A percentile compares a stretch with the other conserved stretches of the same genome.
phyloP scores from a whole-genome alignment of 1,284 basidiomycete species.

The Cutaneotrichosporon arboriforme region DNA sequence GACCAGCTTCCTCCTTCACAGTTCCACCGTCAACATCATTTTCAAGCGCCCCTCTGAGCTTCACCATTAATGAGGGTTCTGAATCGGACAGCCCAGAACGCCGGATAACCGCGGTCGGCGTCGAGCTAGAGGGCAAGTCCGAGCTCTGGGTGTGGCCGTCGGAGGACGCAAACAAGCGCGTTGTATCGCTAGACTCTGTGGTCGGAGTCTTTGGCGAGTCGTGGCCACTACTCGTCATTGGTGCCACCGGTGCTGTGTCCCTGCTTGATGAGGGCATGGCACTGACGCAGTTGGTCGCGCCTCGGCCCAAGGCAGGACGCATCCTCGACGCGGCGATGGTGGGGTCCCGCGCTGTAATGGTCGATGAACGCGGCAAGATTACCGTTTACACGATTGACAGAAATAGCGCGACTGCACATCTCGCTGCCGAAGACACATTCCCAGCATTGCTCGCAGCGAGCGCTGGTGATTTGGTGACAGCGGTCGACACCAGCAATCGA shows the following conservation, averaged over 20 bases:
- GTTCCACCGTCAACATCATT: conserved; percentile 44
- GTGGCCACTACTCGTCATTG: conserved; percentile 17
- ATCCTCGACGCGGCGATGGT: conserved; percentile 5
- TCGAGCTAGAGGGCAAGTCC: conserved; percentile 23
- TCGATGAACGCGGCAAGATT: conserved; percentile 17
- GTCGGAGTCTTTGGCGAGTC: conserved; percentile 7
- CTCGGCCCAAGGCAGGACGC: conserved; percentile 6
- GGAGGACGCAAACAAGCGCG: conserved; percentile 32
- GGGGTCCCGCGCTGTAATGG: conserved; percentile 9
- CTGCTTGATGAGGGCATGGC: conserved; percentile 7
- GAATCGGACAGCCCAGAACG: conserved; percentile 9
- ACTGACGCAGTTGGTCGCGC: not conserved
- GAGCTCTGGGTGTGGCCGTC: conserved; percentile 42
- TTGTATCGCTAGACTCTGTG: conserved; percentile 8
- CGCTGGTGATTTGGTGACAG: conserved; percentile 29
- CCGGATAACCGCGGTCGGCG: conserved; percentile 33
- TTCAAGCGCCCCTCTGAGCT: conserved; percentile 37
- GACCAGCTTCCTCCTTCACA: conserved; percentile 44
- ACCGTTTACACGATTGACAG: conserved; percentile 15
- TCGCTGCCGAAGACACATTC: conserved; percentile 11
- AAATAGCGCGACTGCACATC: conserved; percentile 12
- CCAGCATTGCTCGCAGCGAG: conserved; percentile 17
- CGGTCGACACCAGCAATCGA: conserved; percentile 20
- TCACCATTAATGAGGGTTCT: conserved; percentile 8
- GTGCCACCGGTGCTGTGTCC: conserved; percentile 4